Base-by-base conservation (phyloP, 257 asterid species). In the Solanum chiquidenum region DNA sequence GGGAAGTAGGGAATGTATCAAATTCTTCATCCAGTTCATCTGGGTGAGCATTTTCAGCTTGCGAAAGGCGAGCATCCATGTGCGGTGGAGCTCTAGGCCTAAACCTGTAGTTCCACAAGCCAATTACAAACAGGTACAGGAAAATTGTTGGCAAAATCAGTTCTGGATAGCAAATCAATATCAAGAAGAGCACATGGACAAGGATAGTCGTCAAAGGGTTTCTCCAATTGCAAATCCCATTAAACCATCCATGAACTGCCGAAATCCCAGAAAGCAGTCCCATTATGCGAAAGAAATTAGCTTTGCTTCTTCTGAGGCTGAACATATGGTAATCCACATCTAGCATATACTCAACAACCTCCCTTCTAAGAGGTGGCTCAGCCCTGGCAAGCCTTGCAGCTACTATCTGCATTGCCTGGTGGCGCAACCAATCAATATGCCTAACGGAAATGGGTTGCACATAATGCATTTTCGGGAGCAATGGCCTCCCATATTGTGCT, bases 401-500 rank as follows among this genome's bases (percentile, higher is more conserved):
- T 49, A 97, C 99, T 31, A 93, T 91, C 62, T 88, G 93, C 92
- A 91, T 94, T 13, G 99, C 98, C 84, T 92, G 94, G 92, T 95
- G 98, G 62, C 99, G 94, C 12, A 97, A 94, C 93, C 96, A 89
- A 83, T 97, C 99, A 3, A 94, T 88, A 91, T 97, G 99, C 87
- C 94, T 90, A 33, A 95, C 96, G 9, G 98, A 91, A 66, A 97
- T 95, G 7, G 99, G 99, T n/a, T 92, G 95, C 62, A 89, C 88
- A 80, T 95, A 97, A 87, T 97, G 98, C 98, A 94, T 92, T 74
- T 96, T 97, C 3, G 99, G 99, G 46, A 97, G 98, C 94, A 97
- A 83, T 0, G 99, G 99, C 89, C 89, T 93, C n/a, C 96, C 94
- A 52, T 97, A 97, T 52, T 95, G 99, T 1, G 98, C 83, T 83